Evolutionary conservation across 2,329 filamentous ascomycete genomes (phyloP).

Genomic region (Cyphellophora attinorum): DNA sequence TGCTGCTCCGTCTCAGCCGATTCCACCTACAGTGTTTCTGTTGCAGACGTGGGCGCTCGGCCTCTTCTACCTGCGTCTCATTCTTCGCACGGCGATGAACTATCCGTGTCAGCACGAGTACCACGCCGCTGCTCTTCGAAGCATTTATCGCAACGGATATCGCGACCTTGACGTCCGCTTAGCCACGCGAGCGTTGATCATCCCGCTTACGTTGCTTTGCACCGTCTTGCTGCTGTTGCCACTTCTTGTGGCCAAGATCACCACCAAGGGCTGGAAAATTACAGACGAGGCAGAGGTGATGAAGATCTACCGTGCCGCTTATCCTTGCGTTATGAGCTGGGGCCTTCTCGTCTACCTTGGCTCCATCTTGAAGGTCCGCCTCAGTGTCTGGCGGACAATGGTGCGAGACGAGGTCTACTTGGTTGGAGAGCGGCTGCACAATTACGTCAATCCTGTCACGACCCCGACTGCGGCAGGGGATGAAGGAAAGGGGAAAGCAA

Average conservation of each 20-base stretch:
- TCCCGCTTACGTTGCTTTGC: conserved; percentile 61
- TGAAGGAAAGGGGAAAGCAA: neutral
- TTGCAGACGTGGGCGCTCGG: conserved; percentile 93
- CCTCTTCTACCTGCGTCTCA: conserved; percentile 74
- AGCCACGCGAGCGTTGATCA: conserved; percentile 76
- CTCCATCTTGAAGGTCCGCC: conserved; percentile 35
- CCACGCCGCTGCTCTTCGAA: conserved; percentile 63
- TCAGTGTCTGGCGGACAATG: conserved; percentile 66
- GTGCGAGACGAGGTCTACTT: conserved; percentile 94
- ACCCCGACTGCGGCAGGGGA: neutral
- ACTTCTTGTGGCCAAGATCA: conserved; percentile 41
- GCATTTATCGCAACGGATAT: conserved; percentile 66
- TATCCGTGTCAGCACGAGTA: conserved; percentile 38
- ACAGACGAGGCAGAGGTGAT: conserved; percentile 22
- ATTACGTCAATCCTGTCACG: conserved; percentile 45
- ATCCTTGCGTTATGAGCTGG: too few species aligned
- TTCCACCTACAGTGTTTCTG: conserved; percentile 65
- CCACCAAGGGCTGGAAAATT: conserved; percentile 25
- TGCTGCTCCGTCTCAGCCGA: conserved; percentile 1
- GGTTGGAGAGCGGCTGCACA: conserved; percentile 88
- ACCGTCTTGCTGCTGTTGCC: conserved; percentile 55
- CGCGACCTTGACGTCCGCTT: conserved; percentile 67
- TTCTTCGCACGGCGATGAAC: conserved; percentile 55
- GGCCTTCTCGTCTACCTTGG: conserved; percentile 34
- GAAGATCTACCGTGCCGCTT: conserved; percentile 57